phyloP scores from a whole-genome alignment of 202 grass and related monocot genomes.

The Elaeis oleifera region DNA sequence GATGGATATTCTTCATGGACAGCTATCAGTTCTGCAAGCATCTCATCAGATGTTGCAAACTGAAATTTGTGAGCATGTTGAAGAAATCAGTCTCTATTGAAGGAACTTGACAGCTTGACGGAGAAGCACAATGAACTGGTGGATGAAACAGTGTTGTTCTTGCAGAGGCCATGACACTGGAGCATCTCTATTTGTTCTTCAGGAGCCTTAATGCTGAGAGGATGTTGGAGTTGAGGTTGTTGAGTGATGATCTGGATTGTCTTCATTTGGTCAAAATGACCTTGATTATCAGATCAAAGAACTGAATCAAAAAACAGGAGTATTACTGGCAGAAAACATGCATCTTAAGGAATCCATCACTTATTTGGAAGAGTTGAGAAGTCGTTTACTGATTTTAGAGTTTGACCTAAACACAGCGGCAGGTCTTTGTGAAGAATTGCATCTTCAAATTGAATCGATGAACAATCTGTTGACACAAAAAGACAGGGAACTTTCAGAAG shows the following conservation, averaged over 20 bases:
- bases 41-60: conserved; percentile 28
- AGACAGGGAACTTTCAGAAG: conserved; percentile 47
- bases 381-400: conserved; percentile 56
- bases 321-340: conserved; percentile 55
- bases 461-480: conserved; percentile 37
- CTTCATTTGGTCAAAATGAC: conserved; percentile 53
- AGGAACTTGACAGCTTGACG: conserved; percentile 41
- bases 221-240: conserved; percentile 45
- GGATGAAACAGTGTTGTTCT: conserved; percentile 35
- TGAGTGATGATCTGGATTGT: conserved; percentile 57
- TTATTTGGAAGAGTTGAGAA: conserved; percentile 46
- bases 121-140: conserved; percentile 41
- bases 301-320: conserved; percentile 26
- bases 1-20: conserved; percentile 29
- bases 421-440: conserved; percentile 44
- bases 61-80: conserved; percentile 33
- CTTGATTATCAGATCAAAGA: conserved; percentile 40
- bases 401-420: conserved; percentile 50
- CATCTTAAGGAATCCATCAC: conserved; percentile 44
- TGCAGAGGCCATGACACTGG: conserved; percentile 59
- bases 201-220: conserved; percentile 66
- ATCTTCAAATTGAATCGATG: conserved; percentile 41
- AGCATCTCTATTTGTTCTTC: conserved; percentile 67
- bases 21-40: conserved; percentile 31
- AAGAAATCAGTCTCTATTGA: conserved; percentile 40